Conservation (phyloP, 495 filamentous ascomycete species). For the Talaromyces wortmannii region DNA sequence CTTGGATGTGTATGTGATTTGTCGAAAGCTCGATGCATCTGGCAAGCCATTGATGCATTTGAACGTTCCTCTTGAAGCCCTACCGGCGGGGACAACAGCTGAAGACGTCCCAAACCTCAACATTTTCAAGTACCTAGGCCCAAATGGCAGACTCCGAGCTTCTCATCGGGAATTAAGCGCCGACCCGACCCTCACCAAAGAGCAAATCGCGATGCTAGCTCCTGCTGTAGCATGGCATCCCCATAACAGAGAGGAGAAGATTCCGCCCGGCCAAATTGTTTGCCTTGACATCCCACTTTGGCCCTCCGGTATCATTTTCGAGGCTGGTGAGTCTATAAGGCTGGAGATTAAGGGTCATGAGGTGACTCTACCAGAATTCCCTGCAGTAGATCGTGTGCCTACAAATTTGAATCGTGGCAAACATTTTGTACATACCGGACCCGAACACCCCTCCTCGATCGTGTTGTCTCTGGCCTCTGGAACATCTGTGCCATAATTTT, state of each 20-base stretch:
- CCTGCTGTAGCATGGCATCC: slow-evolving; percentile 11
- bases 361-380: slow-evolving; percentile 11
- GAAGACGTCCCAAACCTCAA: slow-evolving; percentile 11
- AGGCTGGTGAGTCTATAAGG: not conserved
- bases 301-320: slow-evolving; percentile 8
- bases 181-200: slow-evolving; percentile 6
- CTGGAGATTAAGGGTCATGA: slow-evolving; percentile 8
- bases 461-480: not conserved
- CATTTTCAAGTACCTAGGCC: slow-evolving; percentile 16
- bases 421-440: slow-evolving; percentile 18
- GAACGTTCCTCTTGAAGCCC: slow-evolving; percentile 18
- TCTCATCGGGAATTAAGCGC: slow-evolving; percentile 15
- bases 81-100: slow-evolving; percentile 1
- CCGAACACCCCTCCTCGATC: not conserved
- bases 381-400: slow-evolving; percentile 2
- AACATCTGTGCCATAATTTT: not conserved
- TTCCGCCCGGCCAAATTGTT: slow-evolving; percentile 13
- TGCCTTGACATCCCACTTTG: slow-evolving; percentile 9
- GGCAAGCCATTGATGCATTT: slow-evolving; percentile 16
- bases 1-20: slow-evolving; percentile 25
- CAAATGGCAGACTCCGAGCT: slow-evolving; percentile 20
- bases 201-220: not conserved
- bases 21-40: slow-evolving; percentile 20
- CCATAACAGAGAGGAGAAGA: slow-evolving; percentile 13
- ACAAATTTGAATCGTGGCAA: slow-evolving; percentile 13